A percentile compares a stretch with the other conserved stretches of the same genome.
These are phyloP conservation scores for Zangia roseola DNA, from an alignment of 768 basidiomycete species.

Conservation along the genomic window DNA sequence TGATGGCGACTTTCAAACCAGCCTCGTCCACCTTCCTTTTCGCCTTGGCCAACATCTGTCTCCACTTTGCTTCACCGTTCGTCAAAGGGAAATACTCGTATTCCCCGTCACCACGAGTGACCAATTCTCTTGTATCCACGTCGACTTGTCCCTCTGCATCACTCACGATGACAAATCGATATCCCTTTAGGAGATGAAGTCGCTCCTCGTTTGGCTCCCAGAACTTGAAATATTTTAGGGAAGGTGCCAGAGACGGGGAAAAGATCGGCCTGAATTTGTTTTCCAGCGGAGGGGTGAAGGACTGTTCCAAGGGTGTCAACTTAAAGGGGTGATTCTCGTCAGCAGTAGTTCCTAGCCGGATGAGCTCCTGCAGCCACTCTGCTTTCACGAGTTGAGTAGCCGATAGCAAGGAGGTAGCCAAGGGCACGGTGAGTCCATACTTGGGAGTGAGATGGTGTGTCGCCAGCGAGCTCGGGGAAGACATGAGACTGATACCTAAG, in stretches of 20 bases:
- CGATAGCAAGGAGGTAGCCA: constrained; percentile 60
- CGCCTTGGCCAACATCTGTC: constrained; percentile 49
- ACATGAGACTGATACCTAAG: constrained; percentile 53
- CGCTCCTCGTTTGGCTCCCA: constrained; percentile 74
- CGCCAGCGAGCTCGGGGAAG: constrained; percentile 41
- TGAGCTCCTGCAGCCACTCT: constrained; percentile 65
- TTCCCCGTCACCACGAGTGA: constrained; percentile 57
- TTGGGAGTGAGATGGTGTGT: constrained; percentile 66
- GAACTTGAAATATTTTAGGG: constrained; percentile 49
- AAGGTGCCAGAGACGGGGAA: constrained; percentile 44
- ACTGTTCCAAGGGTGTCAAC: constrained; percentile 45
- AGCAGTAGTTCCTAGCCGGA: constrained; percentile 47
- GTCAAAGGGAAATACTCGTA: constrained; percentile 61
- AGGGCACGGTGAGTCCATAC: constrained; percentile 45
- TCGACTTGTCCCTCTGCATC: constrained; percentile 53
- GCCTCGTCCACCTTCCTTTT: constrained; percentile 44
- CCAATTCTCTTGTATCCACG: constrained; percentile 49
- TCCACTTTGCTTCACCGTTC: constrained; percentile 49
- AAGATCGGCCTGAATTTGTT: constrained; percentile 61
- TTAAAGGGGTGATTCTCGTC: constrained; percentile 33
- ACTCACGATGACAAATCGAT: constrained; percentile 59
- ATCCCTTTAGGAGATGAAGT: constrained; percentile 48
- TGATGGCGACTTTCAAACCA: constrained; percentile 47
- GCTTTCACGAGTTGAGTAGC: constrained; percentile 58
- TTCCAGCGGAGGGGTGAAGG: constrained; percentile 49